phyloP scores from a whole-genome alignment of 768 basidiomycete species.

The Pleurotus ostreatus region DNA sequence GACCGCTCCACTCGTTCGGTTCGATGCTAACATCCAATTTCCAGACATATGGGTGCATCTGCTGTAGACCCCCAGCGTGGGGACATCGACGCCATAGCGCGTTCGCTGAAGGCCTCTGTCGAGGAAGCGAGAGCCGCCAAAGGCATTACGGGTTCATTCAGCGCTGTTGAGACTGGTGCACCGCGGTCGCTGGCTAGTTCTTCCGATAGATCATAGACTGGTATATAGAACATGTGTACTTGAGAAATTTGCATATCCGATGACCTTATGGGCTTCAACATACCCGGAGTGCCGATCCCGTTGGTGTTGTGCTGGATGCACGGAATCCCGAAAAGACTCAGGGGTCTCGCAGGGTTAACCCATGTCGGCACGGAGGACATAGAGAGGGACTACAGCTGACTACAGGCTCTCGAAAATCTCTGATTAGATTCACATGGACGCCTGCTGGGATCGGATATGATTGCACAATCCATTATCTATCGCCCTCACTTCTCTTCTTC shows the following conservation, averaged over 20 bases:
- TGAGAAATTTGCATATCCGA: neutral
- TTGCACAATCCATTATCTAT: slow-evolving; percentile 6
- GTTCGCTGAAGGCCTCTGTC: slow-evolving; percentile 49
- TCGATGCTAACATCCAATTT: slow-evolving; percentile 3
- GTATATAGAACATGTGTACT: neutral
- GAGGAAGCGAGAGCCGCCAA: slow-evolving; percentile 19
- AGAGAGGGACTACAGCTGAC: neutral
- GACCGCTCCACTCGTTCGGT: neutral
- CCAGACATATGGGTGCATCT: slow-evolving; percentile 82
- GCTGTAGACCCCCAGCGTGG: slow-evolving; percentile 61
- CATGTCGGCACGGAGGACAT: slow-evolving; percentile 4
- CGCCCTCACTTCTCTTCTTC: slow-evolving; percentile 1
- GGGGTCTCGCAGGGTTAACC: neutral
- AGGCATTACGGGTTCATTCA: slow-evolving; percentile 3
- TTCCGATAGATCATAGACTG: slow-evolving; percentile 1
- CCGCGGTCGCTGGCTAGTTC: neutral
- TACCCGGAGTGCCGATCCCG: neutral
- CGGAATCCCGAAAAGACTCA: neutral
- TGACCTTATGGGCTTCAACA: neutral
- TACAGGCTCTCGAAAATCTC: neutral
- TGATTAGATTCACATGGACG: slow-evolving; percentile 9
- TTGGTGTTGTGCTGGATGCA: neutral
- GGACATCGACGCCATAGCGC: slow-evolving; percentile 65
- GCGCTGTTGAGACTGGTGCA: neutral
- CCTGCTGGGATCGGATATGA: neutral